Evolutionary conservation across 768 basidiomycete species (phyloP), one percentile per base, ranked within the genome.

Genomic region (Trametes villosa): DNA sequence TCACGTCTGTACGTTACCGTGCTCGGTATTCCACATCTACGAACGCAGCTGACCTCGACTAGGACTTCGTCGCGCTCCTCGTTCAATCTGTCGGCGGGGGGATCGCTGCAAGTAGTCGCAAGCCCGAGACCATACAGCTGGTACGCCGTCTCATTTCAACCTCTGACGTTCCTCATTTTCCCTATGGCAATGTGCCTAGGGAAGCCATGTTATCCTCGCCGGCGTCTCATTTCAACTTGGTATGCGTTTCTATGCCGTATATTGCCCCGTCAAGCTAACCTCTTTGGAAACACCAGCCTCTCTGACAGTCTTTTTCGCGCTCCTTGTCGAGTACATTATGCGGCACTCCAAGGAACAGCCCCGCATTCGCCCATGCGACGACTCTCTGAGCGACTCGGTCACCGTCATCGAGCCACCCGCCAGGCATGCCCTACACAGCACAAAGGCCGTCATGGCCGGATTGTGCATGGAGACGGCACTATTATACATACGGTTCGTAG

Each of bases 181-280:
- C n/a, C n/a, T 30, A 3, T n/a, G 17, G 18, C 13, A 6, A 22
- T 20, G 8, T 27, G 13, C n/a, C 0, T 40, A 68, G 68, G 70
- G 68, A 13, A 59, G 67, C 4, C 50, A 66, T 47, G 66, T 70
- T 50, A 70, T 70, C 63, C 53, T 70, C 9, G 83, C 73, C 0
- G 88, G 87, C 45, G 87, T 90, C 53, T 75, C 75, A 17, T 80
- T 88, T 66, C 63, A 71, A 40, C 56, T 74, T 65, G 57, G 68
- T 70, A 62, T 7, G 64, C 4, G 29, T 24, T 34, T 27, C 4
- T n/a, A 24, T 2, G 17, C 38, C 7, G 15, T 18, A 29, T 17
- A 2, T 22, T 15, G 20, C 18, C 18, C 8, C 33, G 12, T n/a
- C 18, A 12, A 1, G 1, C 24, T 20, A 11, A 2, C 24, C 18